Evolutionary conservation across 768 basidiomycete species (phyloP), one percentile per base, ranked within the genome.

Genomic region (Tricholomella constricta): DNA sequence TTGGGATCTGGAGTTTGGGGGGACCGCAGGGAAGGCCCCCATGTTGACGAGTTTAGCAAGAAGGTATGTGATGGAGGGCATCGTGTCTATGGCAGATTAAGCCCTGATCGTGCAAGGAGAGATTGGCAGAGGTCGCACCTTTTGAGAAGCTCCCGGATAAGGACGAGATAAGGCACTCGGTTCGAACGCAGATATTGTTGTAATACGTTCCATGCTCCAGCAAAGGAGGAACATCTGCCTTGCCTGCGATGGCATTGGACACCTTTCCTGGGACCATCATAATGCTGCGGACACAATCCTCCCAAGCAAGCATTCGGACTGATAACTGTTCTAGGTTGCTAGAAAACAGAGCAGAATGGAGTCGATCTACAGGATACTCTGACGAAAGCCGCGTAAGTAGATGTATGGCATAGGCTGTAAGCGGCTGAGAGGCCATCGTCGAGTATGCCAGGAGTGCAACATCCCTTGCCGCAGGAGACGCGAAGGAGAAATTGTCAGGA

Each of bases 251-350:
- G 2, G 81, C 79, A 69, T 98, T 97, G 20, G 89, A 86, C 7
- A 89, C 82, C 67, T 85, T 92, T n/a, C 75, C 74, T 29, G 95
- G 93, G 7, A 95, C 69, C 14, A 82, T 75, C 45, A 85, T 74
- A 2, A 86, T 48, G 52, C 82, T 78, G 27, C 81, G 82, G 20
- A 94, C 81, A 57, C 79, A 83, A 58, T 93, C 88, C 58, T 91
- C 88, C 94, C 94, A 97, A 40, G 63, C 61, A 19, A 79, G 60
- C 27, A 66, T 69, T 35, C 65, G 66, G 52, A 67, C 69, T 23
- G 57, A 48, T 37, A 43, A 41, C 2, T 55, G 58, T 44, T 71
- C 65, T 6, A 48, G 37, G 15, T 61, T 43, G 26, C 40, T 52
- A 4, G 48, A 57, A 62, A 79, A 84, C 15, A 86, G 62, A 10